phyloP scores from a whole-genome alignment of 495 filamentous ascomycete species.

The Penicillium psychrofluorescens region DNA sequence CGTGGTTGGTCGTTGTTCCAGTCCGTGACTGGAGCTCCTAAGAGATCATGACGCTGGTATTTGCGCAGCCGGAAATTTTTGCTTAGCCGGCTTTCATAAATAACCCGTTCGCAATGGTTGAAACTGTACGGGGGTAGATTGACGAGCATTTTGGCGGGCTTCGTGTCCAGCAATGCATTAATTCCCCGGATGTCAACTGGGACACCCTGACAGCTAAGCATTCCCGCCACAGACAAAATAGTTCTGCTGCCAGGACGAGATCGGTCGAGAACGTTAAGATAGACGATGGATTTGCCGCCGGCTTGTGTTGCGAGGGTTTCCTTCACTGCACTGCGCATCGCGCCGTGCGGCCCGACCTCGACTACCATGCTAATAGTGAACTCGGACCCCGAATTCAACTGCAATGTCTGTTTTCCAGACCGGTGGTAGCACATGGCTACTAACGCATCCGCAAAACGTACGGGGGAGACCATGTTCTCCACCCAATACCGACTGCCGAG shows the following conservation, averaged over 20 bases:
- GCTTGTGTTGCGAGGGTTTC: constrained; percentile 19
- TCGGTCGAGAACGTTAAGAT: constrained; percentile 12
- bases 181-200: constrained; percentile 18
- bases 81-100: constrained; percentile 24
- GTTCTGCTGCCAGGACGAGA: constrained; percentile 17
- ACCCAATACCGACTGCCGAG: constrained; percentile 33
- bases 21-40: neutral
- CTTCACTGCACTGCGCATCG: constrained; percentile 36
- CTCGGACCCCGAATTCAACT: neutral
- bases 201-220: constrained; percentile 16
- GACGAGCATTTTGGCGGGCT: constrained; percentile 6
- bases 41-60: neutral
- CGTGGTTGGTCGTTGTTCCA: constrained; percentile 1
- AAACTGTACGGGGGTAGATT: constrained; percentile 41
- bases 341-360: constrained; percentile 46
- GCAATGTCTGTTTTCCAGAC: neutral
- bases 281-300: constrained; percentile 17
- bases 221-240: constrained; percentile 21
- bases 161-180: neutral
- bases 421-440: constrained; percentile 3
- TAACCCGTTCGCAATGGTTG: constrained; percentile 27
- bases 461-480: constrained; percentile 32
- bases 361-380: constrained; percentile 27
- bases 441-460: constrained; percentile 28
- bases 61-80: constrained; percentile 3